Percentiles rank a stretch among this genome's conserved stretches.
Evolutionary conservation across 75 land plant species (phyloP).

Genomic region (Azolla pinnata): DNA sequence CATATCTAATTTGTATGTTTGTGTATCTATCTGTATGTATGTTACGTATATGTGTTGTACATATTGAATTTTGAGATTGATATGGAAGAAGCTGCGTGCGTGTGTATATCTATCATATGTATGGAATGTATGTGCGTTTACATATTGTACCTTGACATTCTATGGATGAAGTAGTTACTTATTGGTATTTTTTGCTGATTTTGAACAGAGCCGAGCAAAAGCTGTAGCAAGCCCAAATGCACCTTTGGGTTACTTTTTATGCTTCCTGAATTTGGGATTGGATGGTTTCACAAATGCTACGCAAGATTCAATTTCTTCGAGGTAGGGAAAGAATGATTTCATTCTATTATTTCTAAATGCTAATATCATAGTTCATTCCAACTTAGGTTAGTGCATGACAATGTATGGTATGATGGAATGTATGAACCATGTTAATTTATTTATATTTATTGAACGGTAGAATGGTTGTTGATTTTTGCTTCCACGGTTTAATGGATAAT

Average conservation of each 20-base stretch:
- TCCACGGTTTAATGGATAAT: neutral
- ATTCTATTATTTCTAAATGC: neutral
- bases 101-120: too few species aligned
- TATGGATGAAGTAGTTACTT: neutral
- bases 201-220: conserved; percentile 20
- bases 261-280: conserved; percentile 76
- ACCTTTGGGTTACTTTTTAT: conserved; percentile 79
- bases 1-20: too few species aligned
- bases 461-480: too few species aligned
- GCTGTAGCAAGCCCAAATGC: conserved; percentile 93
- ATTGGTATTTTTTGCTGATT: neutral
- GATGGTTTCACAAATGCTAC: conserved; percentile 99
- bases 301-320: conserved; percentile 74
- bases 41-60: too few species aligned
- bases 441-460: too few species aligned
- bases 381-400: neutral
- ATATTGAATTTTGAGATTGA: too few species aligned
- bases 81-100: too few species aligned
- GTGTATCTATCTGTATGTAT: too few species aligned
- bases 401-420: neutral
- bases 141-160: too few species aligned
- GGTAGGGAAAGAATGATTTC: conserved; percentile 28
- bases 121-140: too few species aligned
- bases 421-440: too few species aligned
- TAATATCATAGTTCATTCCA: neutral